A percentile compares a stretch with the other conserved stretches of the same genome.
Conservation (phyloP, 768 basidiomycete species). For the Obba rivulosa region DNA sequence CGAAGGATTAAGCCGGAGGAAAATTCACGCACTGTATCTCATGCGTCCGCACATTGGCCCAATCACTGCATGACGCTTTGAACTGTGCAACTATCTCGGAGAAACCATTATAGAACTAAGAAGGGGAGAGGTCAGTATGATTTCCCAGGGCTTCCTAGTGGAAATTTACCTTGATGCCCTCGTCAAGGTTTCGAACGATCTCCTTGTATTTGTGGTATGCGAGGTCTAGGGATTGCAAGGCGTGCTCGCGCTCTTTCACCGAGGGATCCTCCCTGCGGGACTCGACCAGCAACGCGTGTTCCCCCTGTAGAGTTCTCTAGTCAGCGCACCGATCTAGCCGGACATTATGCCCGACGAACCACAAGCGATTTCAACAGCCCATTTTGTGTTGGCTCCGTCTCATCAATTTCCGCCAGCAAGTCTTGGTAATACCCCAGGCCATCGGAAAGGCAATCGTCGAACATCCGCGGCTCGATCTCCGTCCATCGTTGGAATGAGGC, state of each 20-base stretch:
- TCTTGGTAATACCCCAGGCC: conserved; percentile 80
- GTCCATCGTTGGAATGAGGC: conserved; percentile 58
- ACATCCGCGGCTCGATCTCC: conserved; percentile 80
- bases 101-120: conserved; percentile 95
- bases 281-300: conserved; percentile 69
- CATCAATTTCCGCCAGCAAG: conserved; percentile 49
- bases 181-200: conserved; percentile 77
- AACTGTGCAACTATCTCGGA: conserved; percentile 65
- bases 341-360: conserved; percentile 34
- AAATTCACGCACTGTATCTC: conserved; percentile 61
- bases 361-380: conserved; percentile 61
- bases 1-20: neutral
- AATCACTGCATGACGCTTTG: conserved; percentile 69
- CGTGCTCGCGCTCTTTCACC: conserved; percentile 76
- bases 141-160: neutral
- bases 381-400: conserved; percentile 55
- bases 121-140: neutral
- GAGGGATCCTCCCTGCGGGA: conserved; percentile 74
- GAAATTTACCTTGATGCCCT: conserved; percentile 70
- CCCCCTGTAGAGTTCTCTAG: conserved; percentile 33
- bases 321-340: neutral
- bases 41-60: conserved; percentile 65
- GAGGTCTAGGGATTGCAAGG: conserved; percentile 75
- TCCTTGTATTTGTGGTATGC: conserved; percentile 88
- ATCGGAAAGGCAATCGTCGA: conserved; percentile 76